Evolutionary conservation across 108 stramenopile genomes (phyloP).

Genomic region (Skeletonema potamos): DNA sequence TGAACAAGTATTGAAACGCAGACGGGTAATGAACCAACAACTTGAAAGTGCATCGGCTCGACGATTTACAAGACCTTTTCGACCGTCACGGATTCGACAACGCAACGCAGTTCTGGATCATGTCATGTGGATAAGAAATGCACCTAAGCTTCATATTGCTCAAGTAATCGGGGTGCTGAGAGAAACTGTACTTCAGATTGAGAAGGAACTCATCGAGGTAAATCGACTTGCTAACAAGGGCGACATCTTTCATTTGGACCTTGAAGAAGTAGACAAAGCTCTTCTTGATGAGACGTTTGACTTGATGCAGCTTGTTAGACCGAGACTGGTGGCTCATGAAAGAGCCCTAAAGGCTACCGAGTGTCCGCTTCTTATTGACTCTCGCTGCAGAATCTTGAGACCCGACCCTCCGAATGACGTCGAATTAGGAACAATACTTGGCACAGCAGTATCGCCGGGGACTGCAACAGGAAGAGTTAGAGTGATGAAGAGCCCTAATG

Average conservation of each 20-base stretch:
- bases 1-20: conserved; percentile 10
- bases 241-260: conserved; percentile 28
- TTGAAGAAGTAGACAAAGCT: conserved; percentile 17
- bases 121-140: conserved; percentile 29
- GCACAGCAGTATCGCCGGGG: conserved; percentile 23
- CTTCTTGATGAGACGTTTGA: conserved; percentile 4
- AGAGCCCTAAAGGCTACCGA: conserved; percentile 18
- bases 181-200: conserved; percentile 1
- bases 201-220: conserved; percentile 5
- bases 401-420: conserved; percentile 12
- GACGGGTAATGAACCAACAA: conserved; percentile 11
- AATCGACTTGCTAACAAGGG: conserved; percentile 13
- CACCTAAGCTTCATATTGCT: conserved; percentile 16
- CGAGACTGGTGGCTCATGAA: conserved; percentile 11
- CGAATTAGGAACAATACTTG: conserved; percentile 7
- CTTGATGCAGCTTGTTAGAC: conserved; percentile 12
- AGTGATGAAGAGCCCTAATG: conserved; percentile 8
- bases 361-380: conserved; percentile 30
- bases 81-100: not conserved
- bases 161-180: conserved; percentile 12
- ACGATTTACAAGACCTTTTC: conserved; percentile 5
- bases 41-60: not conserved
- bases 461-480: conserved; percentile 19
- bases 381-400: conserved; percentile 27
- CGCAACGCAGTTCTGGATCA: conserved; percentile 24